A percentile compares a stretch with the other conserved stretches of the same genome.
These are phyloP conservation scores for Arbutus unedo DNA, from an alignment of 148 eudicot species.

Conservation along the genomic window DNA sequence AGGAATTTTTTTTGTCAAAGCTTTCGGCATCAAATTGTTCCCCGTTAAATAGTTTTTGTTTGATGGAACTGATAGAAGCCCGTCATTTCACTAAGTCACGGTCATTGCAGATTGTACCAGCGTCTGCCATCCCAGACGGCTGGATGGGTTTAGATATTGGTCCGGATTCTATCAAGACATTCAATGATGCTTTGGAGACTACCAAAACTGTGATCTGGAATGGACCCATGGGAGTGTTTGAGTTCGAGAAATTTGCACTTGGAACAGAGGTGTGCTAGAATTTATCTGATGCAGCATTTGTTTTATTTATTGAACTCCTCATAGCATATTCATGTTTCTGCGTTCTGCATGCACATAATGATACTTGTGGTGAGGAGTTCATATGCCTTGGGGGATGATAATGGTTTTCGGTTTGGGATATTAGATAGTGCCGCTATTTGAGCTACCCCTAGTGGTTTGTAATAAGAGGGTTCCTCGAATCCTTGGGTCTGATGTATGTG, in stretches of 20 bases:
- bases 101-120: constrained; percentile 55
- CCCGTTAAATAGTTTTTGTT: constrained; percentile 8
- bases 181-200: constrained; percentile 73
- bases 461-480: not conserved
- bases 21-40: not conserved
- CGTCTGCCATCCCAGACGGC: constrained; percentile 67
- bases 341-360: not conserved
- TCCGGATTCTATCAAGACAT: constrained; percentile 71
- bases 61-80: not conserved
- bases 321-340: constrained; percentile 6
- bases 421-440: too few relatives aligned
- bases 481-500: not conserved
- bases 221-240: constrained; percentile 84
- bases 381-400: not conserved
- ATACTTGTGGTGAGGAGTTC: not conserved
- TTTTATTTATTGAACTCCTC: constrained; percentile 5
- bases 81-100: not conserved
- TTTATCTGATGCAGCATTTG: not conserved
- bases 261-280: constrained; percentile 65
- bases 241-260: constrained; percentile 67
- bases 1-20: not conserved
- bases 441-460: too few relatives aligned
- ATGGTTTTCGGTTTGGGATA: not conserved
- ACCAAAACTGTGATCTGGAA: constrained; percentile 78
- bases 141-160: constrained; percentile 89